phyloP scores from a whole-genome alignment of 148 eudicot species.

The Mesembryanthemum crystallinum region DNA sequence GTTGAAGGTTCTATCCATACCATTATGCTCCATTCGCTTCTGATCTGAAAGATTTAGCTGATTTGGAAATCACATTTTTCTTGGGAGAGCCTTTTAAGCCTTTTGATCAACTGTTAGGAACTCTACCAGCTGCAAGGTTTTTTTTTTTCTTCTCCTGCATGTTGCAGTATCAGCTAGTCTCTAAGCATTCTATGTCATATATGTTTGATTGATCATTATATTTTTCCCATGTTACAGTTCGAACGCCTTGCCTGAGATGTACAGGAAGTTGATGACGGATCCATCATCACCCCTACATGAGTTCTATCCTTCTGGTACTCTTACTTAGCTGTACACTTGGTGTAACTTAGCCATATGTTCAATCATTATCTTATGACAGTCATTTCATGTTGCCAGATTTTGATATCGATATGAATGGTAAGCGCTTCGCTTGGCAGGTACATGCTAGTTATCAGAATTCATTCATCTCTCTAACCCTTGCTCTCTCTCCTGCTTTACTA shows the following conservation, averaged over 20 bases:
- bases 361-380: slow-evolving; percentile 10
- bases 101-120: slow-evolving; percentile 97
- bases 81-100: slow-evolving; percentile 97
- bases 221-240: slow-evolving; percentile 52
- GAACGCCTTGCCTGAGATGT: slow-evolving; percentile 81
- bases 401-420: slow-evolving; percentile 96
- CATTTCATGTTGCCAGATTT: slow-evolving; percentile 55
- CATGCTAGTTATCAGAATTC: neutral
- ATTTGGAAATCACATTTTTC: slow-evolving; percentile 92
- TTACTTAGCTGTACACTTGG: slow-evolving; percentile 20
- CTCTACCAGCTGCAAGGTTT: slow-evolving; percentile 94
- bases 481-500: neutral
- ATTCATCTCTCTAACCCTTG: neutral
- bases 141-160: slow-evolving; percentile 18
- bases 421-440: slow-evolving; percentile 99
- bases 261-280: slow-evolving; percentile 84
- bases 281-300: slow-evolving; percentile 82
- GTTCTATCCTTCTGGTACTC: slow-evolving; percentile 84
- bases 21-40: slow-evolving; percentile 99
- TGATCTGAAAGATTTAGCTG: slow-evolving; percentile 82
- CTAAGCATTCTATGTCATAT: neutral
- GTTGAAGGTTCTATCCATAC: slow-evolving; percentile 88
- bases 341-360: neutral
- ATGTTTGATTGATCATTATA: slow-evolving; percentile 2
- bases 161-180: slow-evolving; percentile 1